Evolutionary conservation across 192 early-diverging fungal genomes (phyloP), one percentile per base, ranked within the genome.

Genomic region (Spinellus fusiger): DNA sequence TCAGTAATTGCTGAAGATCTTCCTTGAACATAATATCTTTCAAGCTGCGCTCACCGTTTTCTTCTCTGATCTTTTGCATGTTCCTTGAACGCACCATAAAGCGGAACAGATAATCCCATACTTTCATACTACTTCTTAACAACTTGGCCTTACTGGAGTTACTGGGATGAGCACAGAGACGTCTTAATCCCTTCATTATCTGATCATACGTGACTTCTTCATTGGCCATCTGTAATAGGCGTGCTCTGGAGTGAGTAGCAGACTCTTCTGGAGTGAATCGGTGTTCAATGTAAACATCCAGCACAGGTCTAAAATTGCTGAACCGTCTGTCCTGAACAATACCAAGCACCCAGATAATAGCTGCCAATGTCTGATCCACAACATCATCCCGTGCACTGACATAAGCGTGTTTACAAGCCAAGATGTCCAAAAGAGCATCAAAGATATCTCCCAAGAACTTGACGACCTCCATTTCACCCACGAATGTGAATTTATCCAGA

Each of bases 391-490:
- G 20, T 38, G 47, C 53, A n/a, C 47, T 9, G 3, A 37, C 18
- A 31, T 54, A 38, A 13, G 48, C 52, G 5, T 44, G 35, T 10
- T 58, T 37, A 13, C 51, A 68, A n/a, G 76, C 74, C 44, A 89
- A 29, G 23, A 86, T 83, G 34, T 72, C 77, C 61, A 89, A 78
- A 3, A 89, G 54, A 2, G 83, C 80, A 54, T 84, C 81, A 61
- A 91, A 72, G 18, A 88, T 83, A 34, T 74, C 71, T 1, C 63
- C 73, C 25, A 86, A 64, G 62, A 89, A 88, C 61, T 88, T 88
- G 6, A 86, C 82, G 32, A 89, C 75, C 67, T 91, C 87, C 1
- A 83, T 58, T 56, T 87, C 84, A 31, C 79, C 77, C 20, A 88
- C 76, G 69, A 82, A 74, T 6, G 71, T 75, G 37, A 78, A 73